Evolutionary conservation across 1,139 yeast species (phyloP), one percentile per base, ranked within the genome.

Genomic region (Candida glucosophila): DNA sequence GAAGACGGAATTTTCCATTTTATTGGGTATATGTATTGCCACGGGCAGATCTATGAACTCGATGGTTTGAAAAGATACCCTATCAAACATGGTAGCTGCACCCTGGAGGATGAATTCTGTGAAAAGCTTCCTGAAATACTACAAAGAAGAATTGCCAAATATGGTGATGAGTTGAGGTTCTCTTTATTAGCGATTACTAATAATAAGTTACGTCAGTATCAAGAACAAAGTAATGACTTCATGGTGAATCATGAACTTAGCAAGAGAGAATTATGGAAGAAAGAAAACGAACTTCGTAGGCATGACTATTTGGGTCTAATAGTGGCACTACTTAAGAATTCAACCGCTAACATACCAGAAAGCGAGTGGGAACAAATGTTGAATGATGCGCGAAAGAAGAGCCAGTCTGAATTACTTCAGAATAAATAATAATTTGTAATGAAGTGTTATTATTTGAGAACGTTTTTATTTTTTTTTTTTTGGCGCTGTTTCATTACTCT

Each of bases 41-140:
- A 66, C 30, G 75, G 68, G 13, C 45, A 48, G 22, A 55, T 77
- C n/a, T 73, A 73, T 42, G 86, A 78, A 40, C 53, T 77, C 26
- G 86, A 77, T 41, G 86, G 86, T 1, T 57, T 77, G 27, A 73
- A 71, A 33, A 57, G 54, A n/a, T 62, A 48, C 27, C 83, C 85
- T 1, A 73, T 77, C 22, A 51, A 49, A 22, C 85, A 77, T 41
- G 69, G 57, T 1, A 44, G 33, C 5, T 67, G 75, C 37, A 31
- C 29, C 3, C 37, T 49, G 4, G 48, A 54, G 17, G 62, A 57
- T 3, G 67, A 68, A 23, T 73, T 73, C 35, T 48, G 58, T 21
- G 48, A 45, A 5, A 59, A 56, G 37, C 44, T 73, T 23, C 66
- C 73, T 2, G 34, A 41, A 12, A 64, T 73, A 2, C 43, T 77